phyloP scores from a whole-genome alignment of 495 filamentous ascomycete genomes.

The Lepidopterella palustris region DNA sequence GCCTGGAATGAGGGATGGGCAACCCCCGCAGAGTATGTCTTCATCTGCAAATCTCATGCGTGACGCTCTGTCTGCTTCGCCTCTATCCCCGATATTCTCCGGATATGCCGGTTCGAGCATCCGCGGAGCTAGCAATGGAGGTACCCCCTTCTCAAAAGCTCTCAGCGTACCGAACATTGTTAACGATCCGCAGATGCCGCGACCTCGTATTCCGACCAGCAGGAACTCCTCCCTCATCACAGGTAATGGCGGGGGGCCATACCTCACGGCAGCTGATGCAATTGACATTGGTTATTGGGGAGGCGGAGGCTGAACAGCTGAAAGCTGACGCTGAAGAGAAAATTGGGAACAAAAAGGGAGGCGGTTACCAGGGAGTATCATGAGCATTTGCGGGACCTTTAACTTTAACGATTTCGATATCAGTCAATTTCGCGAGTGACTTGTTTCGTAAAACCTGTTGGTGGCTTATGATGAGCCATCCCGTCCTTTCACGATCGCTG shows the following conservation, averaged over 20 bases:
- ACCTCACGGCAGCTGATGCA: conserved; percentile 3
- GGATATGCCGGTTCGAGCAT: background rate
- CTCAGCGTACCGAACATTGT: background rate
- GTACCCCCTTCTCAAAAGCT: background rate
- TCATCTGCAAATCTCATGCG: background rate
- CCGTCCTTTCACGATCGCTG: too few species aligned
- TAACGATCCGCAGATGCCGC: background rate
- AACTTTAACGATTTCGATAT: background rate
- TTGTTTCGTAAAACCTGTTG: too few species aligned
- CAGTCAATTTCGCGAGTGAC: too few species aligned
- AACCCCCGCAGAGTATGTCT: background rate
- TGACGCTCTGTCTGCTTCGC: background rate
- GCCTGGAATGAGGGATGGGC: background rate
- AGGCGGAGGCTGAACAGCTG: conserved; percentile 10
- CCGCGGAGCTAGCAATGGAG: background rate
- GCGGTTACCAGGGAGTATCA: background rate
- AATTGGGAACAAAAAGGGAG: background rate
- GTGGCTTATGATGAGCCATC: too few species aligned
- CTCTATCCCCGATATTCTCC: background rate
- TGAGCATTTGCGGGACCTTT: background rate
- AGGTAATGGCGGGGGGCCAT: conserved; percentile 5
- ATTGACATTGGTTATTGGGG: conserved; percentile 12
- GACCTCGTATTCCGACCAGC: background rate
- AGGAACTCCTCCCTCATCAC: conserved; percentile 2
- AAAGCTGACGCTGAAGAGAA: conserved; percentile 6